phyloP scores from a whole-genome alignment of 805 yeast genomes.

The Ogataea neopini region DNA sequence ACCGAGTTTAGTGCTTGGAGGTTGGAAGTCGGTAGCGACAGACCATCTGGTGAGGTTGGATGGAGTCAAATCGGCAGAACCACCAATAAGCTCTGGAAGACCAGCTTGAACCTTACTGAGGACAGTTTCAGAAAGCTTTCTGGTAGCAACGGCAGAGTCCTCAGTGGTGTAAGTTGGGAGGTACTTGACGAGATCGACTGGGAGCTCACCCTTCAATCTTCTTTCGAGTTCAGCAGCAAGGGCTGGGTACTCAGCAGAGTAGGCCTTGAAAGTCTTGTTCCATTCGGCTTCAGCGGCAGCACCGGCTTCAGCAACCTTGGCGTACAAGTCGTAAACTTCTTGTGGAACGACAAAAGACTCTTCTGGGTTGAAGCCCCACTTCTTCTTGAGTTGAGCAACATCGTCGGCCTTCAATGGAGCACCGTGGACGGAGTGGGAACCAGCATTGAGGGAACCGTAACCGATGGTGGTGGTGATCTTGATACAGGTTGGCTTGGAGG shows the following conservation, averaged over 20 bases:
- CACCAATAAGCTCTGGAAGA: conserved; percentile 91
- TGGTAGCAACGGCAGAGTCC: conserved; percentile 87
- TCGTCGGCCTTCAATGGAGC: conserved; percentile 94
- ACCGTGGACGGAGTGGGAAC: conserved; percentile 94
- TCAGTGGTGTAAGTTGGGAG: conserved; percentile 78
- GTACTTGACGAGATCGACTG: conserved; percentile 73
- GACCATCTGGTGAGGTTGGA: conserved; percentile 92
- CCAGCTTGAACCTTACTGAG: conserved; percentile 59
- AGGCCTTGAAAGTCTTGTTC: conserved; percentile 62
- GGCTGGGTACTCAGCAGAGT: conserved; percentile 70
- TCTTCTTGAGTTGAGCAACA: conserved; percentile 77
- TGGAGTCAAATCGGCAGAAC: conserved; percentile 97
- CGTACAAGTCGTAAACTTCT: conserved; percentile 76
- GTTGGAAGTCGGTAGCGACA: conserved; percentile 89
- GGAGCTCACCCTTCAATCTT: conserved; percentile 76
- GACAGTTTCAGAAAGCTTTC: conserved; percentile 88
- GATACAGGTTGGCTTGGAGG: conserved; percentile 87
- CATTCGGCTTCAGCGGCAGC: conserved; percentile 71
- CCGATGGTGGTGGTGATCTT: conserved; percentile 91
- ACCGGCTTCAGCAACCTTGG: conserved; percentile 59
- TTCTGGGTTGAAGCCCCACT: conserved; percentile 86
- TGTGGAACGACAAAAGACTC: conserved; percentile 76
- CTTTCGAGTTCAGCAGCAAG: conserved; percentile 77
- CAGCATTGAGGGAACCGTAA: conserved; percentile 81
- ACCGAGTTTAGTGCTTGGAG: conserved; percentile 77